Base-by-base conservation (phyloP, 1,139 yeast genomes). In the Kodamaea arcana region DNA sequence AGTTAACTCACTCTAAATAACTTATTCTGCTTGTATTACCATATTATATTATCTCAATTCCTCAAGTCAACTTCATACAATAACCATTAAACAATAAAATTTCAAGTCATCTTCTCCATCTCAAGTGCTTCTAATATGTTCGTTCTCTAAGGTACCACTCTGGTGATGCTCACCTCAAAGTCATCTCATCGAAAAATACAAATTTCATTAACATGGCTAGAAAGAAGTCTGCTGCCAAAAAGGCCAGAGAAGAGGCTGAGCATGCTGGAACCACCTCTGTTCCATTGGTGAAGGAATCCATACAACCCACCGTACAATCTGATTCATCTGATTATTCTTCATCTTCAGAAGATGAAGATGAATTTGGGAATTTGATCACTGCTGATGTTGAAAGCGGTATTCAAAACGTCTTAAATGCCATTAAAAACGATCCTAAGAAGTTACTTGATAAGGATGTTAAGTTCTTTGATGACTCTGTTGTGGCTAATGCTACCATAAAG, bases 141-240 rank as follows among this genome's bases (percentile, higher is more conserved):
- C n/a, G n/a, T n/a, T n/a, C n/a, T n/a, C n/a, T n/a, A n/a, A n/a
- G n/a, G n/a, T n/a, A n/a, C n/a, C n/a, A n/a, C n/a, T n/a, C n/a
- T n/a, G n/a, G n/a, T n/a, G n/a, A n/a, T n/a, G n/a, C n/a, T n/a
- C n/a, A n/a, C n/a, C n/a, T n/a, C n/a, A n/a, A n/a, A n/a, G n/a
- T n/a, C n/a, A n/a, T n/a, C n/a, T n/a, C n/a, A n/a, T n/a, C n/a
- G n/a, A n/a, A n/a, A n/a, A n/a, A n/a, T n/a, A n/a, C n/a, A n/a
- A n/a, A n/a, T n/a, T n/a, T n/a, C n/a, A 13, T 16, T 31, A 29
- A 40, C 28, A 86, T 86, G 95, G 84, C 95, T 30, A 80, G 95
- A 76, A 86, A 86, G 80, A 86, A 86, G 73, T 83, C 94, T 17
- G 92, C 94, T 29, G 72, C 92, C 39, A 84, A 82, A 53, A 83